A percentile compares a stretch with the other conserved stretches of the same genome.
These are phyloP conservation scores for Gossypium aridum DNA, from an alignment of 441 rosid species.

Conservation along the genomic window DNA sequence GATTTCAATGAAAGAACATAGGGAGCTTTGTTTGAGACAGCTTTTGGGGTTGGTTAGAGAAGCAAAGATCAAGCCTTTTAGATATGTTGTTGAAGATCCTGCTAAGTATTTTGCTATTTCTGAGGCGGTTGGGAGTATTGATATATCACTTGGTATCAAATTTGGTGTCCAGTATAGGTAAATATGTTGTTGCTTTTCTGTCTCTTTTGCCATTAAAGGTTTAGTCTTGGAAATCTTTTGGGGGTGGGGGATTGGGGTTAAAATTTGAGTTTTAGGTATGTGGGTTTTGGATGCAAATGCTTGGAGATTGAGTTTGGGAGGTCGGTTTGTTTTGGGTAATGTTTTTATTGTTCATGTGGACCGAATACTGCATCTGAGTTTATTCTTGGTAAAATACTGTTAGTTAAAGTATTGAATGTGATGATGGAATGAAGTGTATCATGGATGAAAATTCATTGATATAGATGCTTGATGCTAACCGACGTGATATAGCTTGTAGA, in stretches of 20 bases:
- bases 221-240: not conserved
- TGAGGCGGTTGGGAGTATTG: slow-evolving; percentile 87
- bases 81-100: slow-evolving; percentile 68
- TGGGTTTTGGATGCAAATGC: not conserved
- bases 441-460: not conserved
- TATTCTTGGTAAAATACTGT: not conserved
- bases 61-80: slow-evolving; percentile 69
- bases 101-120: slow-evolving; percentile 66
- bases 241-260: not conserved
- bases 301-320: not conserved
- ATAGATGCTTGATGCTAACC: not conserved
- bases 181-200: not conserved
- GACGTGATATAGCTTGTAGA: not conserved
- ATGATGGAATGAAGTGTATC: not conserved
- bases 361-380: not conserved
- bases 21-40: slow-evolving; percentile 87
- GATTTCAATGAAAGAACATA: slow-evolving; percentile 67
- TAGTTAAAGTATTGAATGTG: not conserved
- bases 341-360: not conserved
- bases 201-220: not conserved
- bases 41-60: slow-evolving; percentile 63
- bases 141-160: slow-evolving; percentile 89
- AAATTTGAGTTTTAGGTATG: not conserved
- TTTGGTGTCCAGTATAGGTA: slow-evolving; percentile 92
- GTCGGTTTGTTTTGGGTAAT: not conserved